Conservation (phyloP, 2,329 filamentous ascomycete species). For the Ophioceras dolichostomum region DNA sequence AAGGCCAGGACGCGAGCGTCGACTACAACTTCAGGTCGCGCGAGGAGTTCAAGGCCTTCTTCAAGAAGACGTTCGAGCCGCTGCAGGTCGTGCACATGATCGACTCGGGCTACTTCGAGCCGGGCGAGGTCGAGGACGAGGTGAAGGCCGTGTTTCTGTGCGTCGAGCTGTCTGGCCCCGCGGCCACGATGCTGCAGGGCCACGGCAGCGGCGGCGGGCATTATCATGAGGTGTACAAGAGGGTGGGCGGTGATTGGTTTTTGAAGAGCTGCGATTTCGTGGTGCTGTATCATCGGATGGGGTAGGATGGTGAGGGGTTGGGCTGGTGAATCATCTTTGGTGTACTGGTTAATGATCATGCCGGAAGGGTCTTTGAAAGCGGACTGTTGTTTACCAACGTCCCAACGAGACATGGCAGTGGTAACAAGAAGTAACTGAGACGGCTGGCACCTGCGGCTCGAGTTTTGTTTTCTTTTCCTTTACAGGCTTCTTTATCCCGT, state of each 20-base stretch:
- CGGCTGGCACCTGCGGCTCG: no score
- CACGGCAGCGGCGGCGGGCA: conserved; percentile 4
- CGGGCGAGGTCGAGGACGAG: conserved; percentile 9
- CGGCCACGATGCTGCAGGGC: not conserved
- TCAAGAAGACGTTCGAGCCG: conserved; percentile 8
- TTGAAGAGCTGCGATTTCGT: conserved; percentile 4
- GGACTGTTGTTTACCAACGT: no score
- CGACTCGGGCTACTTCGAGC: conserved; percentile 12
- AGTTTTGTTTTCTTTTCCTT: no score
- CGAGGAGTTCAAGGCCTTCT: conserved; percentile 8
- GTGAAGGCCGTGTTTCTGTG: conserved; percentile 12
- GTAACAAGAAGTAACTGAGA: no score
- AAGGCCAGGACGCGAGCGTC: conserved; percentile 1
- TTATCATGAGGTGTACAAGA: conserved; percentile 6
- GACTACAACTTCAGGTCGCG: conserved; percentile 4
- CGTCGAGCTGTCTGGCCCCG: conserved; percentile 2
- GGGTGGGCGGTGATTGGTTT: conserved; percentile 5
- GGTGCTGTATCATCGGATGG: conserved; percentile 2
- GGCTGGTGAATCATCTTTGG: no score
- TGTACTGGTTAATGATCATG: no score
- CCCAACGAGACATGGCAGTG: no score
- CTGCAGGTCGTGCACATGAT: conserved; percentile 14
- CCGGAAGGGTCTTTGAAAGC: no score
- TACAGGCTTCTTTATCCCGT: no score
- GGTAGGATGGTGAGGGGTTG: no score